Evolutionary conservation across 73 alveolate species (phyloP), one percentile per base, ranked within the genome.

Genomic region (Paraurostyla sp.): DNA sequence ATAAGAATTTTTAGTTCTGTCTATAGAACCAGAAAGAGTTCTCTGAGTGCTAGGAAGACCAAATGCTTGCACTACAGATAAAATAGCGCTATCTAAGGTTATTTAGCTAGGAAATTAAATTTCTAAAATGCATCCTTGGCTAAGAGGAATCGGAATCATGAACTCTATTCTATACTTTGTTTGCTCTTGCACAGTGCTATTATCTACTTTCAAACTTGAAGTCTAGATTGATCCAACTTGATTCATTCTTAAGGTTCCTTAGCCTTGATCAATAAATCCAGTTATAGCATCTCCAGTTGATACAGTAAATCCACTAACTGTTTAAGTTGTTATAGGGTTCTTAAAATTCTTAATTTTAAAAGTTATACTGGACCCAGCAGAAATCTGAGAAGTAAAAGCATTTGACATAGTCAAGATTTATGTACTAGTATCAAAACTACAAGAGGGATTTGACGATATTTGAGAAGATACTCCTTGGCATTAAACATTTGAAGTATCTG

Each of bases 211-310:
- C 15, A 73, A 51, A 36, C 36, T 73, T 25, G 71, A 16, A 6
- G 52, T 6, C 0, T 46, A 11, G 6, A 73, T 73, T 2, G 23
- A 48, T 3, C 86, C 86, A 73, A 43, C 71, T 45, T 2, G 3
- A 1, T 35, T 23, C 86, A 45, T 43, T 73, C 42, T 22, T 15
- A 43, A 46, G 11, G 86, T 43, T 46, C 6, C 30, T 45, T 22
- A 45, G 7, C 54, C 51, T 73, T 32, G 42, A 49, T 73, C 71
- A 6, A 69, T 69, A 2, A 69, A 4, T 13, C 84, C 84, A 36
- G 84, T 43, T 6, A 43, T 7, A 15, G 65, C 7, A 73, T 73
- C 86, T 48, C 86, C 86, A 9, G 86, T 73, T 23, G 86, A 46
- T 3, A 73, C 6, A 23, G 46, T 71, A 73, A 73, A 73, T 4